These are phyloP conservation scores for Benincasa hispida DNA, from an alignment of 306 rosid species.

Conservation along the genomic window DNA sequence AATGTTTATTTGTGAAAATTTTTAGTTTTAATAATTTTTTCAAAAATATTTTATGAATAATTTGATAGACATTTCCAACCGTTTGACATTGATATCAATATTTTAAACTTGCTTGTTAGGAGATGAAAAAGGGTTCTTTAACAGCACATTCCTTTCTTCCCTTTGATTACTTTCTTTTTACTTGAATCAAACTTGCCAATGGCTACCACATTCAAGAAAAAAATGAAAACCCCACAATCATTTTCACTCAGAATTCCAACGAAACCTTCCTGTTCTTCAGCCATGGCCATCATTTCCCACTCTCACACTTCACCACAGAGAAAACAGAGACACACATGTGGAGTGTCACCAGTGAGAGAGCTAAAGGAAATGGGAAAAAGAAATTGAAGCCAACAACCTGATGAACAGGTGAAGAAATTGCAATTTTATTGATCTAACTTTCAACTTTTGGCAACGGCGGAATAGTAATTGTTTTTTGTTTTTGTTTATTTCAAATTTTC, in stretches of 20 bases:
- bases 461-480: no score
- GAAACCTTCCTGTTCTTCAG: neutral
- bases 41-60: no score
- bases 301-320: neutral
- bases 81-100: no score
- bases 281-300: neutral
- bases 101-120: neutral
- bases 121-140: neutral
- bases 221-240: neutral
- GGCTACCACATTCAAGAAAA: neutral
- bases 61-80: no score
- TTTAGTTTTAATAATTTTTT: no score
- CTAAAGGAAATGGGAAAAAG: neutral
- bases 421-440: neutral
- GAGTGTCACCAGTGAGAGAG: neutral
- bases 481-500: neutral
- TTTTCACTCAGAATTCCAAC: neutral
- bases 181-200: neutral
- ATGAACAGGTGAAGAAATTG: conserved; percentile 1
- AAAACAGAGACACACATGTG: neutral
- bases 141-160: neutral
- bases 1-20: no score
- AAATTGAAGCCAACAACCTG: neutral
- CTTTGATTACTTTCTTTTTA: neutral
- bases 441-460: neutral